Conservation (phyloP, 2,329 filamentous ascomycete genomes). For the Aureobasidium leucospermi region DNA sequence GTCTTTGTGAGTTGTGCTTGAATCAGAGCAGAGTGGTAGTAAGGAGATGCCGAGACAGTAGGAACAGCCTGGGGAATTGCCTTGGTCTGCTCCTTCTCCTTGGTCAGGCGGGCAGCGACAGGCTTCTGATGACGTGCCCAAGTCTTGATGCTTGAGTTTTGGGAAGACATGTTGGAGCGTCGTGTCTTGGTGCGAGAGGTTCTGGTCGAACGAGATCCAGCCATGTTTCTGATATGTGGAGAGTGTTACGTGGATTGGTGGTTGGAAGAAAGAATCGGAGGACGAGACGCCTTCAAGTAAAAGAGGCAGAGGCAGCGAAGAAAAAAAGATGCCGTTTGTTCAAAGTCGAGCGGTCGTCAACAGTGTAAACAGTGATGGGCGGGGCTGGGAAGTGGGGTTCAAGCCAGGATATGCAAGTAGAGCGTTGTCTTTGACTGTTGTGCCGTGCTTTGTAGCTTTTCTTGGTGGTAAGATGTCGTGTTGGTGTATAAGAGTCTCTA, state of each 20-base stretch:
- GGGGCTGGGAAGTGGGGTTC: slow-evolving; percentile 13
- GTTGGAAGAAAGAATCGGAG: slow-evolving; percentile 8
- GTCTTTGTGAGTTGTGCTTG: slow-evolving; percentile 7
- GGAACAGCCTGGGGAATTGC: background rate
- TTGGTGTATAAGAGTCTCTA: background rate
- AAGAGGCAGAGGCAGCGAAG: background rate
- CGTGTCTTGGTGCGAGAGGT: slow-evolving; percentile 9
- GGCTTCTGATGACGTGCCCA: slow-evolving; percentile 12
- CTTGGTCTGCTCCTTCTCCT: background rate
- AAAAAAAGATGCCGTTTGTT: slow-evolving; percentile 6
- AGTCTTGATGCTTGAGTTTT: slow-evolving; percentile 5
- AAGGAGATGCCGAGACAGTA: background rate
- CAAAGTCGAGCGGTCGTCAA: slow-evolving; percentile 7
- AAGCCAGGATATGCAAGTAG: slow-evolving; percentile 11
- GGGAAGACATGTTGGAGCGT: slow-evolving; percentile 10
- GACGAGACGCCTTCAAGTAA: slow-evolving; percentile 10
- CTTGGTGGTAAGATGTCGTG: background rate
- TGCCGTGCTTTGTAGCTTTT: slow-evolving; percentile 3
- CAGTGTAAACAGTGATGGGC: slow-evolving; percentile 13
- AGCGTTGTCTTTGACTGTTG: slow-evolving; percentile 2
- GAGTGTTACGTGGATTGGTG: slow-evolving; percentile 5
- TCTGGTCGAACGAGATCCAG: slow-evolving; percentile 3
- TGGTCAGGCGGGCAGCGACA: background rate
- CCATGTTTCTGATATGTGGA: background rate
- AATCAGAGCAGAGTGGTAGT: slow-evolving; percentile 6